Evolutionary conservation across 2,329 filamentous ascomycete species (phyloP).

Genomic region (Diaporthe ilicicola): DNA sequence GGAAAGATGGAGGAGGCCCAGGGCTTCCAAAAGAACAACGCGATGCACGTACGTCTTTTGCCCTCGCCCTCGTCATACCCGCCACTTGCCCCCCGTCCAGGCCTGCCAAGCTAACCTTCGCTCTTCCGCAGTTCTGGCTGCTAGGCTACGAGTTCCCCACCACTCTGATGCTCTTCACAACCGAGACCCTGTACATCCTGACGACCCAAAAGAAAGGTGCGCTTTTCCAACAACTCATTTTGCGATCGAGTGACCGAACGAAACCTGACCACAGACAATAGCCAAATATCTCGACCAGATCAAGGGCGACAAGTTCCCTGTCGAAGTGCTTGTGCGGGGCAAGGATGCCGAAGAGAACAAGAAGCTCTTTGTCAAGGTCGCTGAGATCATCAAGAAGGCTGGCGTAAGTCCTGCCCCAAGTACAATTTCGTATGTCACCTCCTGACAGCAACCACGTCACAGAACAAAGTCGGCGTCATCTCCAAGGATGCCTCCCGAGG

Average conservation of each 20-base stretch:
- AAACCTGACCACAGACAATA: slow-evolving; percentile 52
- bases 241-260: background rate
- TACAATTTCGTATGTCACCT: background rate
- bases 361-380: slow-evolving; percentile 85
- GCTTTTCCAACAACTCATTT: background rate
- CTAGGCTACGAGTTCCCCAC: slow-evolving; percentile 98
- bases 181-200: slow-evolving; percentile 88
- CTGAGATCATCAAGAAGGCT: slow-evolving; percentile 85
- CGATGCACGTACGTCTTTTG: slow-evolving; percentile 76
- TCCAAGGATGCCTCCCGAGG: slow-evolving; percentile 85
- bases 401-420: slow-evolving; percentile 69
- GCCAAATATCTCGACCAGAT: slow-evolving; percentile 92
- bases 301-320: slow-evolving; percentile 89
- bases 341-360: slow-evolving; percentile 93
- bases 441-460: slow-evolving; percentile 21
- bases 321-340: slow-evolving; percentile 90
- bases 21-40: slow-evolving; percentile 94
- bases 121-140: slow-evolving; percentile 82
- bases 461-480: slow-evolving; percentile 91
- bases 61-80: background rate
- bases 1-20: slow-evolving; percentile 92
- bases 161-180: slow-evolving; percentile 90
- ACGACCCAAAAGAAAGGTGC: slow-evolving; percentile 97
- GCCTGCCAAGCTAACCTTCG: slow-evolving; percentile 21
- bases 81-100: background rate